These are phyloP conservation scores for Candida krabiensis DNA, from an alignment of 805 yeast species.

Conservation along the genomic window DNA sequence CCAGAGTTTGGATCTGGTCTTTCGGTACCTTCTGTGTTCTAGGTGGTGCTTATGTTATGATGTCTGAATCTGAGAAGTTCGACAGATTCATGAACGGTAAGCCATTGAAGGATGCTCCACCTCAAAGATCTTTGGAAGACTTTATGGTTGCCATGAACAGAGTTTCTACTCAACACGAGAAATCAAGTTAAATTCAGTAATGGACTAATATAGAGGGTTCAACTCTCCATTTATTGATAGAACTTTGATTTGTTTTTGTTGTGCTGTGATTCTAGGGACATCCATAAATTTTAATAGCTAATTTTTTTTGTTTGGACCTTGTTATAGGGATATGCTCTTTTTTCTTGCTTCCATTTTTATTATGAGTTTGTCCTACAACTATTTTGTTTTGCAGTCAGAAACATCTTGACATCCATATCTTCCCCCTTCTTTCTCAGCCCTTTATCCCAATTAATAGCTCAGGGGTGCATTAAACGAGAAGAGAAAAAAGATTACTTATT, in stretches of 20 bases:
- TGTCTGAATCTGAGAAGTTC: constrained; percentile 78
- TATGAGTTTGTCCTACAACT: constrained; percentile 6
- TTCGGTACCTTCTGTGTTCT: constrained; percentile 95
- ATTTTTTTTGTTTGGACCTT: constrained; percentile 12
- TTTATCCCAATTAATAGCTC: neutral
- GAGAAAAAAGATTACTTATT: constrained; percentile 7
- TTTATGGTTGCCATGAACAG: constrained; percentile 85
- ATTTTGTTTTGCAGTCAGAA: no score
- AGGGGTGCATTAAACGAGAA: neutral
- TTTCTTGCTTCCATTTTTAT: constrained; percentile 7
- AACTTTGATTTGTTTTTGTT: neutral
- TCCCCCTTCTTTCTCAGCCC: neutral
- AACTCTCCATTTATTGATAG: constrained; percentile 13
- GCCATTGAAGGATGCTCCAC: constrained; percentile 54
- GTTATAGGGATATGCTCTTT: constrained; percentile 6
- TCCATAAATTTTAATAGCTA: constrained; percentile 13
- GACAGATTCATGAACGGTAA: constrained; percentile 86
- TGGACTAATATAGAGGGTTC: constrained; percentile 18
- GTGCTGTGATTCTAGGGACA: constrained; percentile 12
- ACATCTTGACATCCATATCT: constrained; percentile 2
- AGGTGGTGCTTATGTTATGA: constrained; percentile 95
- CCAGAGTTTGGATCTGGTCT: constrained; percentile 93
- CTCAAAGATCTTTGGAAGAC: constrained; percentile 76
- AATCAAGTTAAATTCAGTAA: constrained; percentile 51
- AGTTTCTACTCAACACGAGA: constrained; percentile 88